Conservation (phyloP, 2,329 filamentous ascomycete genomes). For the Coniella vitis region DNA sequence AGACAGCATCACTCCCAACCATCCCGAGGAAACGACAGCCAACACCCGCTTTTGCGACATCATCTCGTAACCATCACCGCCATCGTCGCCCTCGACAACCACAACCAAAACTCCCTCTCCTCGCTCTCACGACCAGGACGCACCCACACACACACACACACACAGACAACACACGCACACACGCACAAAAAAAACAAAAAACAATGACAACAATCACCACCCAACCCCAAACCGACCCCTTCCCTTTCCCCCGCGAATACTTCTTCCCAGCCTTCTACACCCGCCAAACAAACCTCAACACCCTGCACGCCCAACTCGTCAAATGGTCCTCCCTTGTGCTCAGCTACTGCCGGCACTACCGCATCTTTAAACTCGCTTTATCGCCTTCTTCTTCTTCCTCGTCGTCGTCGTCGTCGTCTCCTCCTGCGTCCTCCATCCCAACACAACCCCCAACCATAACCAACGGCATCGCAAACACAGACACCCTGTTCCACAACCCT, state of each 20-base stretch:
- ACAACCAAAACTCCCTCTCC: background rate
- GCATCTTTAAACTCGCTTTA: conserved; percentile 68
- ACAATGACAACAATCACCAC: background rate
- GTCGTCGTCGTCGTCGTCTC: conserved; percentile 47
- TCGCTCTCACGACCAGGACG: background rate
- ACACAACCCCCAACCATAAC: background rate
- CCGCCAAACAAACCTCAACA: conserved; percentile 66
- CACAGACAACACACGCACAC: background rate
- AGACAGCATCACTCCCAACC: too few species aligned
- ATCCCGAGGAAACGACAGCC: too few species aligned
- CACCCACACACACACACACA: background rate
- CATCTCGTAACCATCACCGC: too few species aligned
- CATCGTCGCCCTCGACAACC: too few species aligned
- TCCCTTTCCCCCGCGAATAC: conserved; percentile 59
- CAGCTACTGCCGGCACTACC: conserved; percentile 72
- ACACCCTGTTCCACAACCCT: conserved; percentile 52
- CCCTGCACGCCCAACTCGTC: conserved; percentile 65
- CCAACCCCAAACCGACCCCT: conserved; percentile 24
- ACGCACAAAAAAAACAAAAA: background rate
- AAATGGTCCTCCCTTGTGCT: conserved; percentile 88
- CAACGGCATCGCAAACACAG: conserved; percentile 24
- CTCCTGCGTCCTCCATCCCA: conserved; percentile 21
- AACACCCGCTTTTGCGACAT: too few species aligned
- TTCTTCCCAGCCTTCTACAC: conserved; percentile 83
- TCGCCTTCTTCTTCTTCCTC: conserved; percentile 38